These are phyloP conservation scores for Ascochyta clinopodiicola DNA, from an alignment of 2,329 filamentous ascomycete genomes.

Conservation along the genomic window DNA sequence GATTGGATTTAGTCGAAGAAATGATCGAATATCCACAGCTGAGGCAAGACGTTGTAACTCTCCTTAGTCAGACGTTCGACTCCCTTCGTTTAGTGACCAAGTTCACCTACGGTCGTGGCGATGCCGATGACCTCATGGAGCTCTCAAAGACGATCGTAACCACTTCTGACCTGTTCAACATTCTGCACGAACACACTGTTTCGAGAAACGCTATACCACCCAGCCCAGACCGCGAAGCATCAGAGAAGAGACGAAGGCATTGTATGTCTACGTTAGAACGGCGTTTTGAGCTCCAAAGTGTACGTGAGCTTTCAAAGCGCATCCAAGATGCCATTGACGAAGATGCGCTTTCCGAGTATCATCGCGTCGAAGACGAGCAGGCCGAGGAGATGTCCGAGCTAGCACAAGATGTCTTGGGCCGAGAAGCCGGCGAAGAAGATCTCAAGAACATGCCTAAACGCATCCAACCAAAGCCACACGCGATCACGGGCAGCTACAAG, in stretches of 20 bases:
- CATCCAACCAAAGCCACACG: constrained; percentile 44
- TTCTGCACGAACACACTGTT: constrained; percentile 31
- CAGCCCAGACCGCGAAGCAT: constrained; percentile 9
- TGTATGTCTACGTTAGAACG: constrained; percentile 53
- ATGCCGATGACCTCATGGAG: constrained; percentile 86
- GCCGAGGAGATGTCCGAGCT: constrained; percentile 73
- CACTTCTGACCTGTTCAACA: constrained; percentile 68
- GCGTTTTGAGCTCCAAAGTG: constrained; percentile 71
- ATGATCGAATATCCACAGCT: constrained; percentile 73
- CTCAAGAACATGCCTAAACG: constrained; percentile 48
- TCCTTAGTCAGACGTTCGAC: constrained; percentile 80
- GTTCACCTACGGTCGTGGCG: constrained; percentile 90
- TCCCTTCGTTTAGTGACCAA: constrained; percentile 90
- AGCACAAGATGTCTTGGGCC: constrained; percentile 72
- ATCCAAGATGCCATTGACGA: constrained; percentile 88
- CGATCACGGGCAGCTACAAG: constrained; percentile 41
- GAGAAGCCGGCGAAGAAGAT: constrained; percentile 68
- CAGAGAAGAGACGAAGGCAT: constrained; percentile 28
- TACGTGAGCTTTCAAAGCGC: constrained; percentile 69
- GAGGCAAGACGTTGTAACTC: constrained; percentile 70
- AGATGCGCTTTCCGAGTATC: constrained; percentile 82
- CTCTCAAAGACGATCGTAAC: constrained; percentile 81
- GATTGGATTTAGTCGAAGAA: constrained; percentile 80
- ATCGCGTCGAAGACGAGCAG: constrained; percentile 76
- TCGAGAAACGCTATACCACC: constrained; percentile 25